Evolutionary conservation across 2,329 filamentous ascomycete genomes (phyloP).

Genomic region (Colletotrichum echinochloae): DNA sequence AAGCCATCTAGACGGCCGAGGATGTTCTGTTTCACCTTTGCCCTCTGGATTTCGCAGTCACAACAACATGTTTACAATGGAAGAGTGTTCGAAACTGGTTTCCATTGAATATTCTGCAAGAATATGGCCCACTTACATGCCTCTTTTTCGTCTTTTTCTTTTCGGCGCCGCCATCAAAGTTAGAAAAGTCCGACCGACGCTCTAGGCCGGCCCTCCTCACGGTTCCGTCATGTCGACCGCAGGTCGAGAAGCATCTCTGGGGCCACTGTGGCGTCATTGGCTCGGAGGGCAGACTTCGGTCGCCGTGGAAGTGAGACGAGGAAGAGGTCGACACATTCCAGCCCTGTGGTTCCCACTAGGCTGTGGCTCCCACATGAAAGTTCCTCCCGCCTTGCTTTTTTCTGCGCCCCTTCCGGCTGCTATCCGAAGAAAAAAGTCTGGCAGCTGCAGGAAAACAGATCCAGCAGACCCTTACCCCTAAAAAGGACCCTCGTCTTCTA

Average conservation of each 20-base stretch:
- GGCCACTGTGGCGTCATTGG: slow-evolving; percentile 20
- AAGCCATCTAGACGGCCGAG: neutral
- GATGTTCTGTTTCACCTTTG: slow-evolving; percentile 6
- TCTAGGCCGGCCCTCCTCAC: slow-evolving; percentile 23
- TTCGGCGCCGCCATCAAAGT: neutral
- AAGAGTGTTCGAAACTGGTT: neutral
- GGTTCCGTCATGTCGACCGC: neutral
- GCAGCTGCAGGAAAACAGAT: slow-evolving; percentile 13
- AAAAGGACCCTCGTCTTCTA: slow-evolving; percentile 1
- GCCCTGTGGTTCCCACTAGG: slow-evolving; percentile 5
- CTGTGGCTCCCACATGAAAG: slow-evolving; percentile 30
- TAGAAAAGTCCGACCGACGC: neutral
- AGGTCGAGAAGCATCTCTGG: slow-evolving; percentile 23
- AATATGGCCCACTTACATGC: neutral
- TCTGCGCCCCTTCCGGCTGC: slow-evolving; percentile 12
- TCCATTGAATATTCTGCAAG: slow-evolving; percentile 10
- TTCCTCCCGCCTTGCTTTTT: slow-evolving; percentile 25
- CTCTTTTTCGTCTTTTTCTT: slow-evolving; percentile 11
- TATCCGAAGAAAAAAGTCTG: slow-evolving; percentile 10
- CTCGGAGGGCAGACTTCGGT: slow-evolving; percentile 20
- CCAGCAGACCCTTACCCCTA: neutral
- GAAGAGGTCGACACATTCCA: slow-evolving; percentile 34
- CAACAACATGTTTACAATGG: neutral
- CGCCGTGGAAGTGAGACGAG: slow-evolving; percentile 38
- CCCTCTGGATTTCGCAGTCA: neutral